Evolutionary conservation across 2,329 filamentous ascomycete species (phyloP), one percentile per base, ranked within the genome.

Genomic region (Phyllosticta citribraziliensis): DNA sequence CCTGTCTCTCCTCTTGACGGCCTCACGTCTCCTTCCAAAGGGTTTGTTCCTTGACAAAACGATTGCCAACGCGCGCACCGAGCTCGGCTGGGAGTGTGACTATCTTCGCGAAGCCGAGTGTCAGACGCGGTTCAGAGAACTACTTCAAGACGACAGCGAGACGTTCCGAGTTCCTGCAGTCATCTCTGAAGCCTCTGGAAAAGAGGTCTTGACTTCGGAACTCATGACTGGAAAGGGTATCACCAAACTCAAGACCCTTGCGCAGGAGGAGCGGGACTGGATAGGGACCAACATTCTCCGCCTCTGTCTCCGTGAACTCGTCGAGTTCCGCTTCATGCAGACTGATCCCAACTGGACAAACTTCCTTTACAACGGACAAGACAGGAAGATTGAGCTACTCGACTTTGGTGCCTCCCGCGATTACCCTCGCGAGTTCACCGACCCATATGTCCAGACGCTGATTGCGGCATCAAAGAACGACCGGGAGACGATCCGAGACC

Each of bases 271-370:
- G 73, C 86, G 88, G 63, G 91, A 99, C 77, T 97, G 92, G 90
- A 96, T 99, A 69, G 94, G 94, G 58, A 94, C 91, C 0, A 89
- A 97, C 69, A 89, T 97, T 66, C 82, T 97, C 58, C 88, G 91
- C 3, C 85, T 99, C 11, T 97, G 91, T 71, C 82, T 97, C 50
- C 87, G 92, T 62, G 94, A 97, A 76, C 93, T 97, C 67, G 87
- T 87, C 65, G 91, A 96, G 74, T 97, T 97, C 83, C 86, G 82
- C 63, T 97, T 96, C 78, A 99, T 99, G 94, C 94, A 99, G 77
- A 99, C 94, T 5, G 94, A 99, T 71, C 94, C 94, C 51, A 99
- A 99, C 79, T 99, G 94, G 94, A 97, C 93, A 35, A 99, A 99
- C 75, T 99, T 99, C 74, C 81, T 97, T 20, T 99, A 91, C 80